phyloP scores from a whole-genome alignment of 2,329 filamentous ascomycete species.

The Hypoxylon sp. region DNA sequence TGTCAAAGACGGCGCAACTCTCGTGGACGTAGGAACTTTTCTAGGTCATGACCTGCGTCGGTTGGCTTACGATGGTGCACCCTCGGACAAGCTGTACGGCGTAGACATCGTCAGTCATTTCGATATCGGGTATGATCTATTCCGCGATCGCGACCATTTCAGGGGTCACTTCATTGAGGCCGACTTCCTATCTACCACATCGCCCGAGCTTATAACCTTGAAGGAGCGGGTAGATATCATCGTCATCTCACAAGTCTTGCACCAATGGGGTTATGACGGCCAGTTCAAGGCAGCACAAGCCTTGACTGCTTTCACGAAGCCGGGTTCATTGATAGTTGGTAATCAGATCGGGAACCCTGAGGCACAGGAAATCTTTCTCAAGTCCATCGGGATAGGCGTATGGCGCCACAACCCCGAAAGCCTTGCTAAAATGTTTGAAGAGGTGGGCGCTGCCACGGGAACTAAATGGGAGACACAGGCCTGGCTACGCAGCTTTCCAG shows the following conservation, averaged over 20 bases:
- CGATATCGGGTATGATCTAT: conserved; percentile 50
- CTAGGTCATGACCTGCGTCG: conserved; percentile 52
- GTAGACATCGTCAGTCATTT: conserved; percentile 48
- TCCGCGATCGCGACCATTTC: conserved; percentile 47
- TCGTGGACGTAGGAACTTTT: conserved; percentile 52
- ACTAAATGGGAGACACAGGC: conserved; percentile 25
- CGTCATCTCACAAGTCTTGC: conserved; percentile 53
- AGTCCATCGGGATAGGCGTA: not conserved
- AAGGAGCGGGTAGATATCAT: conserved; percentile 53
- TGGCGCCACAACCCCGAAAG: conserved; percentile 9
- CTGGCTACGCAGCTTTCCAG: conserved; percentile 15
- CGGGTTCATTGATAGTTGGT: conserved; percentile 6
- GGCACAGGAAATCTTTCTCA: not conserved
- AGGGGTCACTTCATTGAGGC: conserved; percentile 45
- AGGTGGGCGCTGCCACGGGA: conserved; percentile 13
- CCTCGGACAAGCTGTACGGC: conserved; percentile 44
- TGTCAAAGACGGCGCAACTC: conserved; percentile 20
- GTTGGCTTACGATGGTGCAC: conserved; percentile 48
- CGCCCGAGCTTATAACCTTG: conserved; percentile 45
- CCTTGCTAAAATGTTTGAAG: conserved; percentile 24
- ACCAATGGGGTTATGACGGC: conserved; percentile 52
- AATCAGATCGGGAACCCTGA: conserved; percentile 7
- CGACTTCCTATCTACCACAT: conserved; percentile 46
- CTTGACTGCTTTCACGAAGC: conserved; percentile 28
- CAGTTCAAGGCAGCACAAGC: conserved; percentile 49